Conservation (phyloP, 768 basidiomycete genomes). For the Pleurotus pulmonarius region DNA sequence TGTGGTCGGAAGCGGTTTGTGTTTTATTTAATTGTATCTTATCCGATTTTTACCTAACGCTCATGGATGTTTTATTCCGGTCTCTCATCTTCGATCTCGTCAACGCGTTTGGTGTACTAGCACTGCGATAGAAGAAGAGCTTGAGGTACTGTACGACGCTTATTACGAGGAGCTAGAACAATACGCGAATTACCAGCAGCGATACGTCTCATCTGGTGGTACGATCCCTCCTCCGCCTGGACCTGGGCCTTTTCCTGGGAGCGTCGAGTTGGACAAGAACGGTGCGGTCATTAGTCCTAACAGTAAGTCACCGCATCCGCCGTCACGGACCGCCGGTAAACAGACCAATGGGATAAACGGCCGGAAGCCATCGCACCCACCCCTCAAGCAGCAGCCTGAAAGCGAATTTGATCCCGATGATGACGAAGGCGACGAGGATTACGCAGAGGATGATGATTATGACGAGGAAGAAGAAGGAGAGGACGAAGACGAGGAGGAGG, state of each 20-base stretch:
- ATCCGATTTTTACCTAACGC: conserved; percentile 13
- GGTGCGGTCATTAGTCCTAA: conserved; percentile 56
- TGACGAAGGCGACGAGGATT: conserved; percentile 67
- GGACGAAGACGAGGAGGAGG: conserved; percentile 35
- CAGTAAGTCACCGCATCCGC: conserved; percentile 34
- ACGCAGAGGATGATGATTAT: conserved; percentile 32
- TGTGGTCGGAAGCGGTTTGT: conserved; percentile 95
- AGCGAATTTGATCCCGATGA: conserved; percentile 68
- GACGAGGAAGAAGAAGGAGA: conserved; percentile 38
- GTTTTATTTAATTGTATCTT: conserved; percentile 25
- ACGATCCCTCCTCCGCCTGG: conserved; percentile 90
- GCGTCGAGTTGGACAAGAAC: conserved; percentile 93
- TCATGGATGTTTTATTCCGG: conserved; percentile 19
- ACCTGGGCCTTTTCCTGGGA: conserved; percentile 97
- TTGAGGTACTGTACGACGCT: conserved; percentile 99
- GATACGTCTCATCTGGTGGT: conserved; percentile 87
- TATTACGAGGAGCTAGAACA: conserved; percentile 99
- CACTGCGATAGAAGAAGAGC: conserved; percentile 98
- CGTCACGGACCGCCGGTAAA: conserved; percentile 37
- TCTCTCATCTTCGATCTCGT: conserved; percentile 10
- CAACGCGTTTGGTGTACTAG: conserved; percentile 34
- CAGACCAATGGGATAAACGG: conserved; percentile 4
- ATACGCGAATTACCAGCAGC: conserved; percentile 98
- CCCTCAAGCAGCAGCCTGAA: conserved; percentile 36
- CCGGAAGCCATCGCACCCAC: not conserved